phyloP scores from a whole-genome alignment of 192 early-diverging fungal genomes.

The Lobulomyces angularis region DNA sequence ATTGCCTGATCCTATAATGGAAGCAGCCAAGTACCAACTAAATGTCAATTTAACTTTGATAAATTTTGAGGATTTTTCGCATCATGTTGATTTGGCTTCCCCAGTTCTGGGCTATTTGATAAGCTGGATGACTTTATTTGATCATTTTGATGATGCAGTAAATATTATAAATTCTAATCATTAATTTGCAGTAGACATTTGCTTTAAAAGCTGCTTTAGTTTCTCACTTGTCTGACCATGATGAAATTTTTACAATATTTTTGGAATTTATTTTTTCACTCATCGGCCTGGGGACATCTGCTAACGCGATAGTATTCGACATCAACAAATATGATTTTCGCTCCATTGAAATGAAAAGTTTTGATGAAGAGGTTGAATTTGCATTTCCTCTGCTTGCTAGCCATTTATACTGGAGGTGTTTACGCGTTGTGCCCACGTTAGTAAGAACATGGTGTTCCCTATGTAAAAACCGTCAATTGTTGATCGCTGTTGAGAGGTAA shows the following conservation, averaged over 20 bases:
- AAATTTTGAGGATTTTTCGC: too few species aligned
- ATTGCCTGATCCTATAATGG: too few species aligned
- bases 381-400: slow-evolving; percentile 54
- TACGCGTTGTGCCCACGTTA: slow-evolving; percentile 54
- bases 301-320: slow-evolving; percentile 43
- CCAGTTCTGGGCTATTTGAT: slow-evolving; percentile 57
- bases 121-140: slow-evolving; percentile 60
- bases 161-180: slow-evolving; percentile 6
- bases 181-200: slow-evolving; percentile 39
- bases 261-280: slow-evolving; percentile 50
- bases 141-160: slow-evolving; percentile 68
- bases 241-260: slow-evolving; percentile 34
- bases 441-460: slow-evolving; percentile 70
- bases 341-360: slow-evolving; percentile 49
- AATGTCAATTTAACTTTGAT: too few species aligned
- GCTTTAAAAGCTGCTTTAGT: slow-evolving; percentile 37
- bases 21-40: too few species aligned
- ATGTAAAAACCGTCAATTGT: slow-evolving; percentile 64
- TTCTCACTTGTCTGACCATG: slow-evolving; percentile 37
- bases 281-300: slow-evolving; percentile 46
- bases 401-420: slow-evolving; percentile 55
- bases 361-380: slow-evolving; percentile 21
- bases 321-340: slow-evolving; percentile 54
- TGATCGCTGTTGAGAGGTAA: slow-evolving; percentile 55
- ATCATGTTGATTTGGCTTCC: too few species aligned